Base-by-base conservation (phyloP, 306 rosid genomes). In the Biancaea sappan region DNA sequence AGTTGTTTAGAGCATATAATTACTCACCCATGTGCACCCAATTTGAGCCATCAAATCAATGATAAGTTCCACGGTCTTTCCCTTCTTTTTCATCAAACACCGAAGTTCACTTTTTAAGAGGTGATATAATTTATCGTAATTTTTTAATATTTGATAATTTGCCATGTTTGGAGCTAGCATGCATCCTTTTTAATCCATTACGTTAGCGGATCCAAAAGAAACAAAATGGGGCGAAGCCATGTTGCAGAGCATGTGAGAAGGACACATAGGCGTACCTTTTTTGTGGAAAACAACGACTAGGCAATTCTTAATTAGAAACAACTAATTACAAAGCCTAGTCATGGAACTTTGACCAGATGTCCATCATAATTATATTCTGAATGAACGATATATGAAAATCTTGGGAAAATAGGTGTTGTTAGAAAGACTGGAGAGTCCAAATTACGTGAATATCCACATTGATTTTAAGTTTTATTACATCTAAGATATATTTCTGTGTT, bases 11-110 rank as follows among this genome's bases (percentile, higher is more conserved):
- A 64, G 76, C 77, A 78, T 78, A 74, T 82, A 41, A 78, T 82
- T 74, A 73, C 60, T 26, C 38, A 47, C 13, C 75, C 86, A 82
- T 82, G 86, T 82, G 86, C 86, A 62, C 35, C 78, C 80, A 78
- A 63, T 69, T 78, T 65, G 70, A 52, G 72, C 80, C 37, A 77
- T 44, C 41, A 74, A 78, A 67, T 69, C 73, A 78, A 74, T 78
- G 80, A 82, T 69, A 74, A 52, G 86, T 69, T 78, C 80, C 83
- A 74, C 70, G 70, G 74, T 62, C 74, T 65, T 43, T 47, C 72
- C 32, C 69, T 46, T 40, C 53, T 50, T 71, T 50, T 67, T 15
- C n/a, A 38, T 82, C 73, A 61, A 82, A 63, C 40, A 54, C 53
- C 77, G 22, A 74, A 64, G 80, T 19, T 40, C 41, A 47, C 75